These are phyloP conservation scores for Russula foetens DNA, from an alignment of 768 basidiomycete species.

Conservation along the genomic window DNA sequence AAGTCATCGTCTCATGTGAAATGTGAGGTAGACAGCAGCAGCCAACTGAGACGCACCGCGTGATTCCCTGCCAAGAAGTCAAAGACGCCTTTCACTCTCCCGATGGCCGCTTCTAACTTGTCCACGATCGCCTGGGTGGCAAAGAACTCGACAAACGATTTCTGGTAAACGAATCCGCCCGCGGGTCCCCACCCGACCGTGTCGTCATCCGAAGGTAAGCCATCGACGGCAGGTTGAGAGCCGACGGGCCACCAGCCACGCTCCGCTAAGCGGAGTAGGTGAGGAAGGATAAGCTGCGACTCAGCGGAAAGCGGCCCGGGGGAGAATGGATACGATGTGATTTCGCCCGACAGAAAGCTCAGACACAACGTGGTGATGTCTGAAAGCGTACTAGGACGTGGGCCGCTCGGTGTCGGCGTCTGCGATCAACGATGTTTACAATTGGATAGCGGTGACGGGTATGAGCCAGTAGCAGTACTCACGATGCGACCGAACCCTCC, in stretches of 20 bases:
- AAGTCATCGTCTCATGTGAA: neutral
- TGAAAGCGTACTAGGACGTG: slow-evolving; percentile 21
- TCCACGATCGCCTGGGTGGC: slow-evolving; percentile 53
- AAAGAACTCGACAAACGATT: slow-evolving; percentile 97
- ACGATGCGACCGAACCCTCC: slow-evolving; percentile 59
- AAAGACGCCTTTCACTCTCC: slow-evolving; percentile 54
- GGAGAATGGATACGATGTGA: slow-evolving; percentile 83
- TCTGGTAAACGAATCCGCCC: slow-evolving; percentile 94
- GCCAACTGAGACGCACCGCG: slow-evolving; percentile 41
- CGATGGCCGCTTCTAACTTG: slow-evolving; percentile 49
- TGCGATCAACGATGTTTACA: neutral
- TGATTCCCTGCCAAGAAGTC: slow-evolving; percentile 83
- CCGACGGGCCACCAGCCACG: slow-evolving; percentile 94
- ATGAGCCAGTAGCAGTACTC: slow-evolving; percentile 13
- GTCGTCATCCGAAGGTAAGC: slow-evolving; percentile 60
- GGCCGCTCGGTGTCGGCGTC: slow-evolving; percentile 4
- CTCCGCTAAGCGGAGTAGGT: slow-evolving; percentile 68
- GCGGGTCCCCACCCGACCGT: slow-evolving; percentile 91
- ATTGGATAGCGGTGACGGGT: neutral
- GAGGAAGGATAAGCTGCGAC: slow-evolving; percentile 68
- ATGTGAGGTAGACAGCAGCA: neutral
- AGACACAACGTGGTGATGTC: slow-evolving; percentile 80
- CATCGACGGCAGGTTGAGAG: slow-evolving; percentile 92
- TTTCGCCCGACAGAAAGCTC: slow-evolving; percentile 65
- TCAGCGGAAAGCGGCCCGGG: slow-evolving; percentile 73